Percentiles rank a stretch among this genome's conserved stretches.
phyloP scores from a whole-genome alignment of 2,329 filamentous ascomycete species.

The Colletotrichum spinosum region DNA sequence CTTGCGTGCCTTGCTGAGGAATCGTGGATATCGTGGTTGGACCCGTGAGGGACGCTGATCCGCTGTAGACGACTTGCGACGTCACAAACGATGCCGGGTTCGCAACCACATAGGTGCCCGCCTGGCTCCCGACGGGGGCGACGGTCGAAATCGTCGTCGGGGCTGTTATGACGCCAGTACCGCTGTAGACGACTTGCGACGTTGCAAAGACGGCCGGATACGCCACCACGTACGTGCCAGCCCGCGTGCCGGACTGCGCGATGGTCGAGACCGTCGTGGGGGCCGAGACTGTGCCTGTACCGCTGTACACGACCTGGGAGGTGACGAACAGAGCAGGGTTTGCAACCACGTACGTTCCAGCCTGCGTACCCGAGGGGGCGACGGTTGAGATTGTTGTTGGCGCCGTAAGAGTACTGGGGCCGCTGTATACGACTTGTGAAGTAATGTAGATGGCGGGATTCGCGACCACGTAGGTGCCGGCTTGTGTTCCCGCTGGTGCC shows the following conservation, averaged over 20 bases:
- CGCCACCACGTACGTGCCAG: slow-evolving; percentile 23
- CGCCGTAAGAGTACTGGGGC: background rate
- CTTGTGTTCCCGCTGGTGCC: slow-evolving; percentile 1
- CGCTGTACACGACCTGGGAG: slow-evolving; percentile 5
- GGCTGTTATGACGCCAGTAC: background rate
- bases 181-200: background rate
- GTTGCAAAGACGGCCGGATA: background rate
- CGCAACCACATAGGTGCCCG: slow-evolving; percentile 23
- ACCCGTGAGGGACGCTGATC: background rate
- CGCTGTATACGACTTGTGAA: background rate
- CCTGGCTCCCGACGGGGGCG: slow-evolving; percentile 4
- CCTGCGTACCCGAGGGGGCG: slow-evolving; percentile 2
- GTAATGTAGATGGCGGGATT: background rate
- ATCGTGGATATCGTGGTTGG: slow-evolving; percentile 9
- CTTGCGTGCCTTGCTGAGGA: slow-evolving; percentile 3
- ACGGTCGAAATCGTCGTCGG: slow-evolving; percentile 13
- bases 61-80: slow-evolving; percentile 6
- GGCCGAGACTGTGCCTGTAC: background rate
- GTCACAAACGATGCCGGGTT: slow-evolving; percentile 23
- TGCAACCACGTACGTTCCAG: slow-evolving; percentile 23
- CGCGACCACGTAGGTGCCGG: slow-evolving; percentile 31
- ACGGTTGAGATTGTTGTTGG: slow-evolving; percentile 12
- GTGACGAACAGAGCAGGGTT: slow-evolving; percentile 24
- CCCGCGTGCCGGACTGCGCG: slow-evolving; percentile 2
- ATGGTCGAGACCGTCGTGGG: slow-evolving; percentile 13